Evolutionary conservation across 495 filamentous ascomycete species (phyloP).

Genomic region (Ascodesmis nigricans): DNA sequence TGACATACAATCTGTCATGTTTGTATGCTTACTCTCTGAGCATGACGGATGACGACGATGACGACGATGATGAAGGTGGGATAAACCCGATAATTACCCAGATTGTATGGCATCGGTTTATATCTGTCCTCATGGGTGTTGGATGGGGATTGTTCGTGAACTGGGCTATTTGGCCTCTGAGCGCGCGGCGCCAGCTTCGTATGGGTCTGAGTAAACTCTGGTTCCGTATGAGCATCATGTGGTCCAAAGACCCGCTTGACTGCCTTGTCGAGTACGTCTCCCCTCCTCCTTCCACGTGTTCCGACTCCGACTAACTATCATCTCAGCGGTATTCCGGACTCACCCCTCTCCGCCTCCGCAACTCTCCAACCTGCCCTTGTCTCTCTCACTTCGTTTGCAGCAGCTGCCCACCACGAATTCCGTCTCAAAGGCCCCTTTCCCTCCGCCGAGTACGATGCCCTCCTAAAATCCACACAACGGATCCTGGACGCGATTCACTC

Average conservation of each 20-base stretch:
- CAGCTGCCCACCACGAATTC: slow-evolving; percentile 57
- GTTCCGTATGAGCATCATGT: slow-evolving; percentile 85
- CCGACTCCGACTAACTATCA: slow-evolving; percentile 27
- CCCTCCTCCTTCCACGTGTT: too few species aligned
- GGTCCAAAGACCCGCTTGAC: slow-evolving; percentile 83
- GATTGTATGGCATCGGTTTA: slow-evolving; percentile 75
- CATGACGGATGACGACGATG: slow-evolving; percentile 44
- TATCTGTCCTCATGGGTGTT: slow-evolving; percentile 68
- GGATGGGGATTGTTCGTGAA: slow-evolving; percentile 86
- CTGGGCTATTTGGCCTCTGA: slow-evolving; percentile 78
- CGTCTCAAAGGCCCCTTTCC: slow-evolving; percentile 71
- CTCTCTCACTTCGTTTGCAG: slow-evolving; percentile 47
- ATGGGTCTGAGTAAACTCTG: slow-evolving; percentile 67
- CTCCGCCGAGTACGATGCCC: slow-evolving; percentile 38
- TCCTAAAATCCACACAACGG: slow-evolving; percentile 54
- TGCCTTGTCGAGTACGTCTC: slow-evolving; percentile 35
- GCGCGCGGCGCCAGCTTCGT: slow-evolving; percentile 64
- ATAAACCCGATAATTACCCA: slow-evolving; percentile 59
- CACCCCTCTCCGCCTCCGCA: too few species aligned
- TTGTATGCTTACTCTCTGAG: slow-evolving; percentile 84
- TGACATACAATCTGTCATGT: slow-evolving; percentile 93
- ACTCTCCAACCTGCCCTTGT: slow-evolving; percentile 39
- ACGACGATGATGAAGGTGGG: slow-evolving; percentile 72
- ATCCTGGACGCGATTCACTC: slow-evolving; percentile 86
- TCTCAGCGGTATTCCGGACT: background rate